Conservation (phyloP, 768 basidiomycete genomes). For the Leccinum fibrillosum region DNA sequence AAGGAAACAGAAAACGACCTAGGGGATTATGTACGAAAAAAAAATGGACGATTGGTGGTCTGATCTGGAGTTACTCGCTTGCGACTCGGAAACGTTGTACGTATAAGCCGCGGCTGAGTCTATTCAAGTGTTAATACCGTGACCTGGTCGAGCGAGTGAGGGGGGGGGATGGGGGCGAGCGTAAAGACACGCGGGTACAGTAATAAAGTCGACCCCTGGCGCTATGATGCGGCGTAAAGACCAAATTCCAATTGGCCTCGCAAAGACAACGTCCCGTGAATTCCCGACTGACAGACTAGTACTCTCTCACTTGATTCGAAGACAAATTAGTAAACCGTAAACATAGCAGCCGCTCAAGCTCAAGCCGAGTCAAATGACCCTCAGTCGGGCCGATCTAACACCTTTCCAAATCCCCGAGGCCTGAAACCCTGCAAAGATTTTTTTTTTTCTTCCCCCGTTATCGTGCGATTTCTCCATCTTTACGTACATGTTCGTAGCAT, state of each 20-base stretch:
- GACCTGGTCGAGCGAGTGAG: background rate
- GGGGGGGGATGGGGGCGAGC: background rate
- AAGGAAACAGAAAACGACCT: background rate
- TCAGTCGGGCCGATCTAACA: background rate
- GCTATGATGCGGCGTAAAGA: background rate
- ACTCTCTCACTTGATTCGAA: background rate
- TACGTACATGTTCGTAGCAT: background rate
- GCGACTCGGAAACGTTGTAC: background rate
- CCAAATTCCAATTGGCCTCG: no score
- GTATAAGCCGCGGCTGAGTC: background rate
- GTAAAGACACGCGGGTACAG: no score
- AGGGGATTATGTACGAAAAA: slow-evolving; percentile 18
- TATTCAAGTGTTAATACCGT: background rate
- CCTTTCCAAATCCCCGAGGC: background rate
- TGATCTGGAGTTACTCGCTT: slow-evolving; percentile 3
- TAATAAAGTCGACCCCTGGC: background rate
- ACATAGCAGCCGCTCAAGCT: background rate
- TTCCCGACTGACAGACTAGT: no score
- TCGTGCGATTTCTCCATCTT: background rate
- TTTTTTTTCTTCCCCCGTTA: background rate
- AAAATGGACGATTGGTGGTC: background rate
- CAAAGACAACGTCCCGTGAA: no score
- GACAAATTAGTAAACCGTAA: background rate
- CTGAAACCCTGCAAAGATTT: background rate
- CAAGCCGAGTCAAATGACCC: background rate